These are phyloP conservation scores for Pseudogymnoascus sp. DNA, from an alignment of 2,329 filamentous ascomycete genomes.

Conservation along the genomic window DNA sequence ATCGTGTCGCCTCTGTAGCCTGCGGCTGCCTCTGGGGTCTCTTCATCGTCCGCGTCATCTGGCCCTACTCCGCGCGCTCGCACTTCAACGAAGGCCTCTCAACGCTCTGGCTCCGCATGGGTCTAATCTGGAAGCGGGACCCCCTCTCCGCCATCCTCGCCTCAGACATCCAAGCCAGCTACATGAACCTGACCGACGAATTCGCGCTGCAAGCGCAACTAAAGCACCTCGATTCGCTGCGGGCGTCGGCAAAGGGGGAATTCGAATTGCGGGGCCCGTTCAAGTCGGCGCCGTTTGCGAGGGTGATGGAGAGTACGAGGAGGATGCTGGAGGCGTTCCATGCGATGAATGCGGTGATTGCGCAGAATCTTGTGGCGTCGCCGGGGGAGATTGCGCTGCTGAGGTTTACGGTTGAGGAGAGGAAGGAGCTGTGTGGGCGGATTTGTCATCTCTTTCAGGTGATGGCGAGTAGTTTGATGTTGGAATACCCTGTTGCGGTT, in stretches of 20 bases:
- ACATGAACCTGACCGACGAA: constrained; percentile 85
- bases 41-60: constrained; percentile 79
- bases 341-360: constrained; percentile 87
- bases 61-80: constrained; percentile 82
- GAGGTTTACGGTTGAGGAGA: constrained; percentile 69
- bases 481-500: constrained; percentile 71
- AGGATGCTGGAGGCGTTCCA: constrained; percentile 90
- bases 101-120: constrained; percentile 89
- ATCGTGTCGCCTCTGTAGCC: constrained; percentile 79
- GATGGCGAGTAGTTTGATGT: constrained; percentile 84
- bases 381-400: constrained; percentile 77
- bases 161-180: constrained; percentile 51
- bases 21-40: constrained; percentile 88
- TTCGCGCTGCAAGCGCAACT: constrained; percentile 76
- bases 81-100: constrained; percentile 87
- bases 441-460: constrained; percentile 86
- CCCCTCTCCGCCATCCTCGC: constrained; percentile 69
- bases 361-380: constrained; percentile 68
- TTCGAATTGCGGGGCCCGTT: constrained; percentile 87
- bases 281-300: constrained; percentile 62
- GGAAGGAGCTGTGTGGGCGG: constrained; percentile 72
- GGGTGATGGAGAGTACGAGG: constrained; percentile 71
- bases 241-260: constrained; percentile 68
- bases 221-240: constrained; percentile 59
- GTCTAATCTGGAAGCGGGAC: constrained; percentile 91